Percentiles rank a stretch among this genome's conserved stretches.
These are phyloP conservation scores for Tulasnella sp. DNA, from an alignment of 768 basidiomycete species.

Conservation along the genomic window DNA sequence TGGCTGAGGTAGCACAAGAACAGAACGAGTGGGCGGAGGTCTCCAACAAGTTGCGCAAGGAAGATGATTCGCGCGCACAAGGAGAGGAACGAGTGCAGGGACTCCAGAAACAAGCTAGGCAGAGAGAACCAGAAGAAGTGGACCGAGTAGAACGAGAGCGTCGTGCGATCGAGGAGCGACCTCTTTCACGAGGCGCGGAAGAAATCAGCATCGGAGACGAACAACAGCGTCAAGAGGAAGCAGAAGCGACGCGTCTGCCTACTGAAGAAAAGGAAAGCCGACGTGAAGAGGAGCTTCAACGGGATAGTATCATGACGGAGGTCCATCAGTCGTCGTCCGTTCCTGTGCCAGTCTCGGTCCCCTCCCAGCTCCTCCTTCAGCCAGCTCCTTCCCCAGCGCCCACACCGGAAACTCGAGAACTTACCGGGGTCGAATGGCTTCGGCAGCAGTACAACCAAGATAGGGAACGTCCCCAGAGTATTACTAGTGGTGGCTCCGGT, in stretches of 20 bases:
- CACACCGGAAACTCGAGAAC: not conserved
- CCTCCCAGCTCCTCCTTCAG: not conserved
- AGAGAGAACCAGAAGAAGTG: not conserved
- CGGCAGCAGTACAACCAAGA: not conserved
- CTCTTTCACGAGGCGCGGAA: not conserved
- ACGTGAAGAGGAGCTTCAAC: not conserved
- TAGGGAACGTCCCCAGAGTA: not conserved
- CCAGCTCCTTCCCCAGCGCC: too few species aligned
- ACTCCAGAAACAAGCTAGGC: not conserved
- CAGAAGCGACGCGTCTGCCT: not conserved
- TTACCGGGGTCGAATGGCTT: not conserved
- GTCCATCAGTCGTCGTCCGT: not conserved
- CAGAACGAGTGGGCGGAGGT: slow-evolving; percentile 10
- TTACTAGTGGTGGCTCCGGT: not conserved
- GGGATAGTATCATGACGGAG: not conserved
- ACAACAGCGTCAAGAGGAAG: not conserved
- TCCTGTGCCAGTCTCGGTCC: not conserved
- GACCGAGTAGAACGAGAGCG: not conserved
- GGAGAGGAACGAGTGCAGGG: not conserved
- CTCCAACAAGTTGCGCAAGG: not conserved
- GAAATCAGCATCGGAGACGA: not conserved
- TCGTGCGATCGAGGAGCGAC: not conserved
- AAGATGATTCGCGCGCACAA: not conserved
- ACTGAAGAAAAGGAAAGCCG: not conserved
- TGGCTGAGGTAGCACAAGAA: not conserved